Percentiles rank a stretch among this genome's conserved stretches.
Evolutionary conservation across 2,329 filamentous ascomycete genomes (phyloP).

Genomic region (Aspergillus fumigatus): DNA sequence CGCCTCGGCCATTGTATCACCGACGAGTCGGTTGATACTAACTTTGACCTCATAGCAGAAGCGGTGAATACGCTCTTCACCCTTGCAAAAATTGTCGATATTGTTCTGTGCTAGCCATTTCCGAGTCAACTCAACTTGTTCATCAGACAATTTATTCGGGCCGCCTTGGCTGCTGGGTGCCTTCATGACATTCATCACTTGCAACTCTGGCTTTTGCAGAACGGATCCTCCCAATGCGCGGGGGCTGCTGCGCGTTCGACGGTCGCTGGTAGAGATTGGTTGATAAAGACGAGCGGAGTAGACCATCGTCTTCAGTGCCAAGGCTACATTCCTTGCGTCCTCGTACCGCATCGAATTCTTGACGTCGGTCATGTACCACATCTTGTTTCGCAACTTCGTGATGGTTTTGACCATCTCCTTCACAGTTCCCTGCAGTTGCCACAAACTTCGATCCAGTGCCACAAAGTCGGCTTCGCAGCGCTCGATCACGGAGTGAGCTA

Average conservation of each 20-base stretch:
- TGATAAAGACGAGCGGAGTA: slow-evolving; percentile 42
- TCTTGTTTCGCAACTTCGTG: slow-evolving; percentile 80
- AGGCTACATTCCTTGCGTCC: slow-evolving; percentile 77
- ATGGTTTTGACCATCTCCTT: slow-evolving; percentile 71
- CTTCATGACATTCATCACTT: slow-evolving; percentile 82
- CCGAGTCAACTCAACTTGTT: slow-evolving; percentile 79
- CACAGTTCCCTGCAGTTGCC: slow-evolving; percentile 68
- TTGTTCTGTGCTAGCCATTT: slow-evolving; percentile 77
- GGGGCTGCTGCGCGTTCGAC: slow-evolving; percentile 37
- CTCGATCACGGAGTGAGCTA: slow-evolving; percentile 29
- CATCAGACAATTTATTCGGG: slow-evolving; percentile 91
- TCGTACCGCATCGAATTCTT: slow-evolving; percentile 85
- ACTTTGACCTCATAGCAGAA: slow-evolving; percentile 87
- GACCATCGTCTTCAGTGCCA: slow-evolving; percentile 86
- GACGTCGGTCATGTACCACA: slow-evolving; percentile 97
- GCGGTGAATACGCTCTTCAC: slow-evolving; percentile 89
- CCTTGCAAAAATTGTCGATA: slow-evolving; percentile 89
- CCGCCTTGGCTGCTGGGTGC: slow-evolving; percentile 79
- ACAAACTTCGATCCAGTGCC: slow-evolving; percentile 77
- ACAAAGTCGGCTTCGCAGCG: slow-evolving; percentile 52
- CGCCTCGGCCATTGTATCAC: slow-evolving; percentile 75
- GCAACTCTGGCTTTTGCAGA: slow-evolving; percentile 74
- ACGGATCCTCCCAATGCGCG: slow-evolving; percentile 54
- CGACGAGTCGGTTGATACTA: slow-evolving; percentile 79
- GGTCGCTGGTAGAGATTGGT: slow-evolving; percentile 23